Base-by-base conservation (phyloP, 2,329 filamentous ascomycete species). In the Juglanconis juglandina region DNA sequence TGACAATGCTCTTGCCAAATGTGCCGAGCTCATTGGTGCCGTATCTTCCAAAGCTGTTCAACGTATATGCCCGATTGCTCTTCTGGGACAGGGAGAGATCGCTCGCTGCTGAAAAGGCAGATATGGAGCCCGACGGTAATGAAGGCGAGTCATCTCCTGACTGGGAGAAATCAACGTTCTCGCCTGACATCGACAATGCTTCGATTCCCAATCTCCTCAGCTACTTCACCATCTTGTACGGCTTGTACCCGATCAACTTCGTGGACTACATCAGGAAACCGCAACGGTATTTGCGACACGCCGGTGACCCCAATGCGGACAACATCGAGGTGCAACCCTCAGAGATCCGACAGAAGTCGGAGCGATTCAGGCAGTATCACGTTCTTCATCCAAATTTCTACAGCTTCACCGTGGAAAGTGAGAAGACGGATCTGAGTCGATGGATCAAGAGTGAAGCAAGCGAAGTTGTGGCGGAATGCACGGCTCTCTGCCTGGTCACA, bases 191-290 rank as follows among this genome's bases (percentile, higher is more conserved):
- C 10, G 84, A 89, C 56, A 84, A 85, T 47, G 79, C 81, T 5
- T 77, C 81, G 3, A 83, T 91, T 2, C 85, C 87, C 5, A 87
- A 91, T 62, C 79, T 94, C 1, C 75, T 87, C 56, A 85, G 87
- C 66, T 93, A 91, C 72, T 95, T 92, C 67, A 93, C 90, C 3
- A 88, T 92, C 33, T 79, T 95, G 0, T 95, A 95, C 66, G 91
- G 91, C 0, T 76, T 95, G 4, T 95, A 94, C 65, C 91, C 91
- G 1, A 84, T 94, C 69, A 94, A 94, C 70, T 92, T 95, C 67
- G 89, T 92, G 84, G 89, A 88, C 72, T 95, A 94, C 70, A 89
- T 95, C 63, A 84, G 90, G 59, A 94, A 94, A 69, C 90, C 91
- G 3, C 86, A 92, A 66, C 85, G 88, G 64, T 94, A 90, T 69